A percentile compares a stretch with the other conserved stretches of the same genome.
These are phyloP conservation scores for Tagetes patula DNA, from an alignment of 129 eudicot species.

Conservation along the genomic window DNA sequence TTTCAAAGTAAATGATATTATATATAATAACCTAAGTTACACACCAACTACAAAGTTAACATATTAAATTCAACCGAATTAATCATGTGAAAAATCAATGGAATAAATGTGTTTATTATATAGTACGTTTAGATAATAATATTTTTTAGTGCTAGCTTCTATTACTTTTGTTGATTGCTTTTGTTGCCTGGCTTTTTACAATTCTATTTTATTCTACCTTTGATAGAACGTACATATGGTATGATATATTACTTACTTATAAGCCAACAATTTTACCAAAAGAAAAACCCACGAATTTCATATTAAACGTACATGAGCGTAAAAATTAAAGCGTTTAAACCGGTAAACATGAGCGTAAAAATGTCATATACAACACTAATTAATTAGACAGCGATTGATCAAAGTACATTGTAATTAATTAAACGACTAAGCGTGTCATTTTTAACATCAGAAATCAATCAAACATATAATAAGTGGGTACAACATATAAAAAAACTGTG, in stretches of 20 bases:
- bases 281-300: not conserved
- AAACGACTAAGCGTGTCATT: too few species aligned
- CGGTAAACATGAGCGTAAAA: not conserved
- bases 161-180: not conserved
- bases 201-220: too few species aligned
- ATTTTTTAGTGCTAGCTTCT: not conserved
- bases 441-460: too few species aligned
- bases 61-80: not conserved
- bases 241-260: not conserved
- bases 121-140: not conserved
- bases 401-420: too few species aligned
- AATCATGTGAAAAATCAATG: not conserved
- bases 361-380: too few species aligned
- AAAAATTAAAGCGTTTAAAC: not conserved
- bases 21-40: not conserved
- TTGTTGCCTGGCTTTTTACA: not conserved
- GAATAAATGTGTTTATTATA: not conserved
- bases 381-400: too few species aligned
- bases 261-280: not conserved
- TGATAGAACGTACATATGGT: not conserved
- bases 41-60: slow-evolving; percentile 6
- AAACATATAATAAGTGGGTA: too few species aligned
- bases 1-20: not conserved
- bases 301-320: not conserved
- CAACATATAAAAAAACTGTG: not conserved